These are phyloP conservation scores for Phanerodontia chrysosporium DNA, from an alignment of 768 basidiomycete species.

Conservation along the genomic window DNA sequence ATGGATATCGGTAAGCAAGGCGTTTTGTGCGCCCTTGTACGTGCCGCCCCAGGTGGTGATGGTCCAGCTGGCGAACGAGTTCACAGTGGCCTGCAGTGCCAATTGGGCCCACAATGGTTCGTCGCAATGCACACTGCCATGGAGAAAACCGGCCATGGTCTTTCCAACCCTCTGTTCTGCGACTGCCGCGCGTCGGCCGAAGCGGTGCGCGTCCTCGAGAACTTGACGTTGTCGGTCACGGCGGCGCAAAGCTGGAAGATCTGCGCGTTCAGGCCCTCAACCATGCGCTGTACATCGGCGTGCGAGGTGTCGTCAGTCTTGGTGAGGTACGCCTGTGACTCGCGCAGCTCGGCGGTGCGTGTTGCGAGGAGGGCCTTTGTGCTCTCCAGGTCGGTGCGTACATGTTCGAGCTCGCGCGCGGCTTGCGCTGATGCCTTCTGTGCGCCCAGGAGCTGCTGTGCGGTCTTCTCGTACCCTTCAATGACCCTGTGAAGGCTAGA, in stretches of 20 bases:
- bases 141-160: no score
- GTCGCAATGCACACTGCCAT: no score
- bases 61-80: not conserved
- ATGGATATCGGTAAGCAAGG: not conserved
- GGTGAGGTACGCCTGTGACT: constrained; percentile 42
- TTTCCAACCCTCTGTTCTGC: no score
- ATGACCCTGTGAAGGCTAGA: no score
- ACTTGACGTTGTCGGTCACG: no score
- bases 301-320: constrained; percentile 39
- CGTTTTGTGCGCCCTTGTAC: not conserved
- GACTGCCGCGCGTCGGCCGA: no score
- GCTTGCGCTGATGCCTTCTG: not conserved
- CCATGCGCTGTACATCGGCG: constrained; percentile 40
- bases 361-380: constrained; percentile 23
- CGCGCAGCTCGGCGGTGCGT: constrained; percentile 41
- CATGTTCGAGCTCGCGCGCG: constrained; percentile 10
- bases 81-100: not conserved
- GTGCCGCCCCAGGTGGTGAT: not conserved
- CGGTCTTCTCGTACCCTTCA: no score
- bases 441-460: no score
- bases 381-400: constrained; percentile 17
- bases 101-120: not conserved
- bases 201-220: no score
- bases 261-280: constrained; percentile 42
- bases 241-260: constrained; percentile 45